Evolutionary conservation across 148 eudicot genomes (phyloP), one percentile per base, ranked within the genome.

Genomic region (Agrostemma githago): DNA sequence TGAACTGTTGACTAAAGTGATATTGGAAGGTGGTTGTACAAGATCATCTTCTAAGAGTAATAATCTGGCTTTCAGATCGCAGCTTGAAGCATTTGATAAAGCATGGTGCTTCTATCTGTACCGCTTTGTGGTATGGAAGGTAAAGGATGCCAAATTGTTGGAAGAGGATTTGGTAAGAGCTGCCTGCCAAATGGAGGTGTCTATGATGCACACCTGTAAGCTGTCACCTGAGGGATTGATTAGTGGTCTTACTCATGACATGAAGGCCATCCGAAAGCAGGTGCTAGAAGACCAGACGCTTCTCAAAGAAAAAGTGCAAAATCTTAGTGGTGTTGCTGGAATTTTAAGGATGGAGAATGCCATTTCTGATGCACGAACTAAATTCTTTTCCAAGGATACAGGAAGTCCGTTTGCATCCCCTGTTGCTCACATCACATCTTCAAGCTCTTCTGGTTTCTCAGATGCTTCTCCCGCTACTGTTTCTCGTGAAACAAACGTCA

Each of bases 151-250:
- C 5, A 83, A 74, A 81, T 79, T 87, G 16, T 83, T 95, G 62
- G 99, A 90, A 80, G 96, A 92, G 80, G 99, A 95, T 88, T 81
- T 95, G 84, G 97, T 95, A 69, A 88, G 90, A 77, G 93, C 96
- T 78, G 99, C 99, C 61, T 95, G 97, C 84, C 94, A 88, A 70
- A 83, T 95, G 79, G 99, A 95, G 85, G 86, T 90, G 62, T 95
- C 99, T 42, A 95, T 95, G 99, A 90, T 95, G 78, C 99, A 85
- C 59, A 92, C 89, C 12, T 95, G 99, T 88, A 92, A 92, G 87
- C 44, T 92, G 77, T 86, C 91, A 38, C 86, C 89, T 44, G 81
- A 68, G 43, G 96, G 99, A 78, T 83, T 80, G 72, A 73, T 67
- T 51, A 81, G 73, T 78, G 65, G 74, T 86, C 90, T 95, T 76